These are phyloP conservation scores for Hypomyces perniciosus DNA, from an alignment of 2,329 filamentous ascomycete genomes.

Conservation along the genomic window DNA sequence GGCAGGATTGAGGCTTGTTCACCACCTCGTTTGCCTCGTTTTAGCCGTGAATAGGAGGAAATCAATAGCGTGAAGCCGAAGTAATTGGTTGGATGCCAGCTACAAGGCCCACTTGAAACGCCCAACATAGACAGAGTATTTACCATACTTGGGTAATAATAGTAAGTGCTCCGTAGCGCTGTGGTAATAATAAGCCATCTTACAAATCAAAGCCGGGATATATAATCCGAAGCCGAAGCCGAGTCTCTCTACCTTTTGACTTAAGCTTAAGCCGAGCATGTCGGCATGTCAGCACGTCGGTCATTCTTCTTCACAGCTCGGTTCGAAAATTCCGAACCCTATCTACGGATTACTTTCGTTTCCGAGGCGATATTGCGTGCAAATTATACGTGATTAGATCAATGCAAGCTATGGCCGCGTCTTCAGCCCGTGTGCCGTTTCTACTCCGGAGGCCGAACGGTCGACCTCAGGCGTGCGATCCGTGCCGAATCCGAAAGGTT, in stretches of 20 bases:
- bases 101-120: background rate
- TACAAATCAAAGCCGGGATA: background rate
- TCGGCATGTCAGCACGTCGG: too few species aligned
- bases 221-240: conserved; percentile 26
- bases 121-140: too few species aligned
- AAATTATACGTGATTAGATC: background rate
- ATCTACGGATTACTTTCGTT: background rate
- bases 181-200: too few species aligned
- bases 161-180: background rate
- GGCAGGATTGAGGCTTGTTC: too few species aligned
- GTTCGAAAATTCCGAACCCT: background rate
- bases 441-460: conserved; percentile 22
- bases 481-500: conserved; percentile 34
- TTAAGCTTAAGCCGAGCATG: too few species aligned
- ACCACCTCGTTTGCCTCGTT: background rate
- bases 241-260: conserved; percentile 10
- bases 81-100: background rate
- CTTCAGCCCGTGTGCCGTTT: background rate
- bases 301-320: background rate
- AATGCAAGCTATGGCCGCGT: conserved; percentile 1
- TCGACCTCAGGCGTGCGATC: conserved; percentile 21
- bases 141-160: too few species aligned
- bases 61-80: too few species aligned
- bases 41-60: background rate
- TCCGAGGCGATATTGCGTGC: background rate